Base-by-base conservation (phyloP, 2,329 filamentous ascomycete species). In the Aspergillus floridensis region DNA sequence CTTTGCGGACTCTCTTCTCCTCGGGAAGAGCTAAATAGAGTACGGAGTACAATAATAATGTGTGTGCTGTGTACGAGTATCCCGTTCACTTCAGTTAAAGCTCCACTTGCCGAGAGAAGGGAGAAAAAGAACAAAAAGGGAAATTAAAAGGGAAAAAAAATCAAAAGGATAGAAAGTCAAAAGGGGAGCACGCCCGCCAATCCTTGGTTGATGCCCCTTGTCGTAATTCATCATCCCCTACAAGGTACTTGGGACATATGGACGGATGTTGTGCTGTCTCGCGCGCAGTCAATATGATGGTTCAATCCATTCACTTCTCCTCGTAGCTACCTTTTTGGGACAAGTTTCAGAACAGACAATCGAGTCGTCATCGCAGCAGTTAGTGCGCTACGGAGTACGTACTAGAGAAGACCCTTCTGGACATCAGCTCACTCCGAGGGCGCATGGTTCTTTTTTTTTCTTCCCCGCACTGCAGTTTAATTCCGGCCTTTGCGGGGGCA, bases 401-500 rank as follows among this genome's bases (percentile, higher is more conserved):
- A 46, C 52, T 49, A 26, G 48, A 49, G 48, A 52, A 58, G 49
- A 53, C 32, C 29, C 50, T 49, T 35, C 52, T 52, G 49, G 26
- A 44, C 51, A 41, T 44, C 46, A 53, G 31, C 49, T 47, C 49
- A 57, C 31, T 22, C 14, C 21, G 21, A 51, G 22, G 14, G 11
- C 24, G 44, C 57, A 53, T 32, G 19, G 29, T 38, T 52, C 56
- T 48, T 29, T 57, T 49, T 52, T 63, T 29, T 57, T 49, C 49
- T 63, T 59, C 70, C 71, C 70, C 71, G 69, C 71, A 72, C 64
- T 66, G 59, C 63, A 67, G 46, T 58, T 56, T 57, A 65, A 59
- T 51, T 59, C 60, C 62, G 54, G 58, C 59, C 61, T 67, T 66
- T 68, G 68, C 65, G 68, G 70, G 26, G 70, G 68, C 59, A 59